These are phyloP conservation scores for Panellus pusillus DNA, from an alignment of 768 basidiomycete species.

Conservation along the genomic window DNA sequence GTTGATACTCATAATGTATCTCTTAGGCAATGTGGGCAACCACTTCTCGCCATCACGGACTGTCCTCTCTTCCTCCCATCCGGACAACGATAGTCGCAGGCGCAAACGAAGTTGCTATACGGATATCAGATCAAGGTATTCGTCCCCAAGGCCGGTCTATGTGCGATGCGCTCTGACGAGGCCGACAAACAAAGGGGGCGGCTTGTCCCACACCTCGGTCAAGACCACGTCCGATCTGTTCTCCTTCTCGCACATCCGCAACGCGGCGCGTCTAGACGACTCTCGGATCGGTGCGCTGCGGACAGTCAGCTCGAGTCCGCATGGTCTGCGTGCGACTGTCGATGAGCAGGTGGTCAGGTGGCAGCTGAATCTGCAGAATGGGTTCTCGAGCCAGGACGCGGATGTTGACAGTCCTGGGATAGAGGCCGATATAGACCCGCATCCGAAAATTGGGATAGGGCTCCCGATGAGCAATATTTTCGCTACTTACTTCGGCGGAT, in stretches of 20 bases:
- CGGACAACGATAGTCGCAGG: slow-evolving; percentile 75
- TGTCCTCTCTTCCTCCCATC: slow-evolving; percentile 56
- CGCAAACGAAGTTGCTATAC: slow-evolving; percentile 70
- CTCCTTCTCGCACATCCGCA: slow-evolving; percentile 86
- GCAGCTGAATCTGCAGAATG: slow-evolving; percentile 30
- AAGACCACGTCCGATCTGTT: slow-evolving; percentile 75
- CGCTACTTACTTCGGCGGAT: slow-evolving; percentile 86
- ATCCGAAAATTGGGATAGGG: slow-evolving; percentile 76
- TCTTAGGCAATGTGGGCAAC: slow-evolving; percentile 74
- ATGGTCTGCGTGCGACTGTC: slow-evolving; percentile 75
- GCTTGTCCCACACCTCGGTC: slow-evolving; percentile 53
- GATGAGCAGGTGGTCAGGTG: slow-evolving; percentile 69
- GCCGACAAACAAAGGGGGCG: slow-evolving; percentile 55
- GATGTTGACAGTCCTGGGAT: slow-evolving; percentile 37
- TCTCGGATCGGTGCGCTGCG: slow-evolving; percentile 70
- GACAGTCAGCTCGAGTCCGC: slow-evolving; percentile 55
- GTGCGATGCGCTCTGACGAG: slow-evolving; percentile 9
- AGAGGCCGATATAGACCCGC: slow-evolving; percentile 47
- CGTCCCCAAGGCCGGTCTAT: neutral
- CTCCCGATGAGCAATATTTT: slow-evolving; percentile 89
- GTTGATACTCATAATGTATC: neutral
- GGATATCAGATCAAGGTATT: slow-evolving; percentile 89
- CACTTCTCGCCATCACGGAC: slow-evolving; percentile 45
- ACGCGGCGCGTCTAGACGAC: slow-evolving; percentile 66
- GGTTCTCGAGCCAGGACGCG: slow-evolving; percentile 22